Evolutionary conservation across 1,284 basidiomycete genomes (phyloP), one percentile per base, ranked within the genome.

Genomic region (Lentinus polychrous): DNA sequence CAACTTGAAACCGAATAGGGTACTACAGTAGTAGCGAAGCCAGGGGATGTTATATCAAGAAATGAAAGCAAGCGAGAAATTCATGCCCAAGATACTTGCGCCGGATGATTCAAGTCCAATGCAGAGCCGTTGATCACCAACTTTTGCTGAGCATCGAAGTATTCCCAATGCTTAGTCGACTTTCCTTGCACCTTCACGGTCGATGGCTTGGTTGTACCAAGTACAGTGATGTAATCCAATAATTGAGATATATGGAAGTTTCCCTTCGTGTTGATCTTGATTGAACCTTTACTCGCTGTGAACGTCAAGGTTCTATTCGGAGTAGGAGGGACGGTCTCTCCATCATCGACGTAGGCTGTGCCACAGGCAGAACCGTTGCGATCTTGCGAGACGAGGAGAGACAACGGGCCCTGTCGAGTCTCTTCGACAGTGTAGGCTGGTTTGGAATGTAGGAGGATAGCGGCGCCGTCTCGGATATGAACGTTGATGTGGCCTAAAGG

Each of bases 401-500:
- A 68, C 59, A 74, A 85, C 0, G 77, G 75, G 1, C 73, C 70
- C 48, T 71, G 62, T 6, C 72, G 69, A 5, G 80, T 83, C 56
- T 81, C 79, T 43, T 68, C 68, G 36, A 76, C 71, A 0, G 81
- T 86, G 58, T 81, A 81, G 5, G 65, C 75, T 2, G 81, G 75
- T 45, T 70, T 57, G 4, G 72, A 60, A 56, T 83, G 76, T n/a
- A 83, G 61, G 14, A 83, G 72, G 14, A 84, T 56, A 8, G 74
- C 74, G 22, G 75, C 67, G 3, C 80, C 77, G 42, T 75, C 74
- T 27, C 81, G 74, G 47, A 84, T 67, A 59, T 87, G 83, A 15
- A 86, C 78, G 44, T 80, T 80, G 63, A 89, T 87, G 58, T 83
- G 74, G 5, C 78, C 73, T 0, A 89, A 72, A 1, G 83, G 80